Evolutionary conservation across 371 early-diverging fungal species (phyloP), one percentile per base, ranked within the genome.

Genomic region (Mortierella sp.): DNA sequence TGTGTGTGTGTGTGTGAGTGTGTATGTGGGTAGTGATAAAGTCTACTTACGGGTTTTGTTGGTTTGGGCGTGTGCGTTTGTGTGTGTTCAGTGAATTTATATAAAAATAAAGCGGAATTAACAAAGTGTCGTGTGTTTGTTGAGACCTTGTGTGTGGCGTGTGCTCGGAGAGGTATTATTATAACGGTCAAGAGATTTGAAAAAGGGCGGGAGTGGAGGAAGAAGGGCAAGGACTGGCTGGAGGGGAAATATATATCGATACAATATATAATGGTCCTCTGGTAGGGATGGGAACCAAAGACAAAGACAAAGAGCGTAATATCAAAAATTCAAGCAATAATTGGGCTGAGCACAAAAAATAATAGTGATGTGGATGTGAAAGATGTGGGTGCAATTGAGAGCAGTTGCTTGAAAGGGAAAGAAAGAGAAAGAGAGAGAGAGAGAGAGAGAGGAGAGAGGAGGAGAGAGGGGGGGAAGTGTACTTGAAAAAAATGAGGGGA

Each of bases 371-470:
- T 12, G 11, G 47, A n/a, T 10, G 22, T 52, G 49, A 26, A 28
- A n/a, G 16, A 45, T 5, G 49, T 51, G 16, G 47, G 20, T 30
- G 39, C 6, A 47, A 24, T 52, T 28, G 40, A 20, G n/a, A 45
- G 43, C 64, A 47, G 32, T 24, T 58, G 20, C 14, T 52, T 30
- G 24, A 28, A 28, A 20, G 16, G 28, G 62, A 52, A 51, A 43
- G 26, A 22, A 51, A 45, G 63, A 49, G 60, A 64, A 40, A 59
- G 43, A 49, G 57, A 66, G 52, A 59, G 35, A 47, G 35, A 59
- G 77, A 67, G 49, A 30, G 45, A 35, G 35, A 30, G 69, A 45
- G 55, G 22, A 24, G 22, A 11, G 28, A 52, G n/a, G 20, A 58
- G 26, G 52, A 51, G 22, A 57, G 14, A 51, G 51, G 37, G 65